Evolutionary conservation across 2,329 filamentous ascomycete genomes (phyloP).

Genomic region (Monosporascus sp.): DNA sequence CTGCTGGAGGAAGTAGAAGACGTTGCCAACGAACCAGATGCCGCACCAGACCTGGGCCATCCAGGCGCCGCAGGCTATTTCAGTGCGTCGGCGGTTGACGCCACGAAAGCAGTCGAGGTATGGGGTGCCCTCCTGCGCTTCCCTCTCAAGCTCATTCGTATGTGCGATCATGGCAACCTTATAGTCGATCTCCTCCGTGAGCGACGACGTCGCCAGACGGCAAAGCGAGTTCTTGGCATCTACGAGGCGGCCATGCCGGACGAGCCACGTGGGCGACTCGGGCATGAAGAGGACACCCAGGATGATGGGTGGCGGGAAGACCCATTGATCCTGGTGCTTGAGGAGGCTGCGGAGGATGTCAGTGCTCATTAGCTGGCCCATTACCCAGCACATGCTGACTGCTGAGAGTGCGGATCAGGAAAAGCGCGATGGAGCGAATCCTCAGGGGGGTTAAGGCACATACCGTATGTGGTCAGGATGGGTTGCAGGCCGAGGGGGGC

Average conservation of each 20-base stretch:
- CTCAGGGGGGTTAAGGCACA: too few species aligned
- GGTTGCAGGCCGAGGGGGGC: conserved; percentile 20
- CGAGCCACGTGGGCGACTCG: conserved; percentile 36
- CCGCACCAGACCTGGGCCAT: conserved; percentile 25
- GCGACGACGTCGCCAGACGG: conserved; percentile 20
- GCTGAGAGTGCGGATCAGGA: too few species aligned
- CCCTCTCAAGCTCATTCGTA: background rate
- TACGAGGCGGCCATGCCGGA: conserved; percentile 25
- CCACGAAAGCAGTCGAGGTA: conserved; percentile 4
- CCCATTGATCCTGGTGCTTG: conserved; percentile 24
- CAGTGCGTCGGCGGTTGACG: background rate
- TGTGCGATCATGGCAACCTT: background rate
- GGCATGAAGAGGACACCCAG: conserved; percentile 29
- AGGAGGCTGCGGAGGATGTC: conserved; percentile 29
- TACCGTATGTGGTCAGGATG: conserved; percentile 19
- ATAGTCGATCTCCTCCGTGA: too few species aligned
- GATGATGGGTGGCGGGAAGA: conserved; percentile 31
- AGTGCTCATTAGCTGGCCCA: conserved; percentile 33
- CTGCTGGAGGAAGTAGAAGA: conserved; percentile 22
- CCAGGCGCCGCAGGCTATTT: conserved; percentile 13
- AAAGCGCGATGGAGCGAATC: too few species aligned
- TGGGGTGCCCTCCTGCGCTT: background rate
- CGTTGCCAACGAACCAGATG: conserved; percentile 24
- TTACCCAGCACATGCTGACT: conserved; percentile 30
- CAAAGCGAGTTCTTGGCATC: conserved; percentile 24